phyloP scores from a whole-genome alignment of 225 moss, liverwort and hornwort genomes.

The Pleurozium schreberi region DNA sequence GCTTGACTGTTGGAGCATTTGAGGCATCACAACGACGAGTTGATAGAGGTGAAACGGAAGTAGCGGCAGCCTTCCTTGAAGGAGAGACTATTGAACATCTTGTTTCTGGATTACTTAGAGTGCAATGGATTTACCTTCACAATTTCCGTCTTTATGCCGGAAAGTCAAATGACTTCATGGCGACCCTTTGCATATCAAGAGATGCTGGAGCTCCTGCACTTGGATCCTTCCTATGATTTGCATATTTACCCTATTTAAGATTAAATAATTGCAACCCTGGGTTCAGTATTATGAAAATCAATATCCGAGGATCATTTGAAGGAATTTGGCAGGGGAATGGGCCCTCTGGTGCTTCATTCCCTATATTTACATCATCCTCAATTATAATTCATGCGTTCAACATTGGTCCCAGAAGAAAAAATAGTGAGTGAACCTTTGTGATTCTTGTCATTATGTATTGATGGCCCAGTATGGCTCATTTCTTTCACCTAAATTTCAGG shows the following conservation, averaged over 20 bases:
- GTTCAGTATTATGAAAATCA: neutral
- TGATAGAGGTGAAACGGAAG: constrained; percentile 30
- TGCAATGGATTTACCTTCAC: constrained; percentile 71
- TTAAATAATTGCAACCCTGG: neutral
- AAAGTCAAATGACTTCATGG: constrained; percentile 69
- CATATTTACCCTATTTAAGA: neutral
- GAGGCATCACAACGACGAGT: constrained; percentile 36
- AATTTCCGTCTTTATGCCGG: constrained; percentile 77
- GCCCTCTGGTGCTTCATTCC: neutral
- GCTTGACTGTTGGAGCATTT: constrained; percentile 71
- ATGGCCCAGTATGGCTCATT: too few species aligned
- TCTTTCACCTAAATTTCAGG: too few species aligned
- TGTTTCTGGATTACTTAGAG: constrained; percentile 75
- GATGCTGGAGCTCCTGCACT: constrained; percentile 72
- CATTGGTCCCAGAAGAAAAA: neutral
- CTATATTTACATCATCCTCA: neutral
- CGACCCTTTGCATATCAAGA: constrained; percentile 58
- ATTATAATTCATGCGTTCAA: neutral
- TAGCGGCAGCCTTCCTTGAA: constrained; percentile 40
- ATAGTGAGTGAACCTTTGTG: neutral
- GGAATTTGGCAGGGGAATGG: neutral
- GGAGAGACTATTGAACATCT: constrained; percentile 63
- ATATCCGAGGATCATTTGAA: neutral
- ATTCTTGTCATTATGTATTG: too few species aligned
- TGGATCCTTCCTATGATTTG: constrained; percentile 39